Evolutionary conservation across 345 rosid species (phyloP).

Genomic region (Eucalyptus curtisii): DNA sequence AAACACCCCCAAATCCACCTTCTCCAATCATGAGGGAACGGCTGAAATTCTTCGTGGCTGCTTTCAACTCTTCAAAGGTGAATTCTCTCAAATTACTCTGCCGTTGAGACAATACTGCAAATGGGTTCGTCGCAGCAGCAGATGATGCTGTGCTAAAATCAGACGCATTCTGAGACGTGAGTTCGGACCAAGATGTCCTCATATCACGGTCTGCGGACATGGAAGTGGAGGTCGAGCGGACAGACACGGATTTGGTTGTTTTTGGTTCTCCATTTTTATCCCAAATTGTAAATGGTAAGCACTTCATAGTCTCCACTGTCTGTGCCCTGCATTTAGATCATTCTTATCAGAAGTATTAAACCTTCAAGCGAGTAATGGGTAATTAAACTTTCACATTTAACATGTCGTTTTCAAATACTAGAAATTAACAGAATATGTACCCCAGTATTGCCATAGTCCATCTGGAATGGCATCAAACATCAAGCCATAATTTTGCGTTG

Average conservation of each 20-base stretch:
- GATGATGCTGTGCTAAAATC: constrained; percentile 61
- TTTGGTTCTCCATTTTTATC: constrained; percentile 40
- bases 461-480: not conserved
- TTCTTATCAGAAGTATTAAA: not conserved
- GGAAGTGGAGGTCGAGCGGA: constrained; percentile 22
- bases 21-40: constrained; percentile 91
- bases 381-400: not conserved
- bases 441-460: not conserved
- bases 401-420: not conserved
- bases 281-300: constrained; percentile 31
- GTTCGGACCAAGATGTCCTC: constrained; percentile 59
- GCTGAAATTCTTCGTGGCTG: constrained; percentile 83
- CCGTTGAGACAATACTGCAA: constrained; percentile 53
- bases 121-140: constrained; percentile 24
- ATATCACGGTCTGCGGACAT: constrained; percentile 31
- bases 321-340: constrained; percentile 17
- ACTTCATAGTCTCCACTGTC: constrained; percentile 47
- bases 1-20: constrained; percentile 94
- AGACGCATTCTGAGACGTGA: constrained; percentile 51
- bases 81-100: constrained; percentile 69
- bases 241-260: constrained; percentile 34
- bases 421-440: not conserved
- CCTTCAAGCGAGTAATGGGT: not conserved
- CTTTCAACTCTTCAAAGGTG: constrained; percentile 57
- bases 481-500: not conserved